phyloP scores from a whole-genome alignment of 2,329 filamentous ascomycete species.

The Pyricularia sp. region DNA sequence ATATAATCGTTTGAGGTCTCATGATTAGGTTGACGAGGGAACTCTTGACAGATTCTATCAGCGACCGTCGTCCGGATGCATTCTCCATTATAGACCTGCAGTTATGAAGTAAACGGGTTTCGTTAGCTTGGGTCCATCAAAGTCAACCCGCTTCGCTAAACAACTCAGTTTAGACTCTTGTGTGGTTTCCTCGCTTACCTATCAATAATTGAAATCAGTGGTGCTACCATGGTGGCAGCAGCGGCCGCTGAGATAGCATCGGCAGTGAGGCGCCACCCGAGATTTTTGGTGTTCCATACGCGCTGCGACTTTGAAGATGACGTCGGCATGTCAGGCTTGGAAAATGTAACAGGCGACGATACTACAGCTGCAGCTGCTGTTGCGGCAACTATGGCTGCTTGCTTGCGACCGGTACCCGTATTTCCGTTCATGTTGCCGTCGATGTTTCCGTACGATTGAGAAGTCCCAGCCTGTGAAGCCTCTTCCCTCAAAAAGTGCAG shows the following conservation, averaged over 20 bases:
- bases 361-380: background rate
- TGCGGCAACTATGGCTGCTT: background rate
- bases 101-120: background rate
- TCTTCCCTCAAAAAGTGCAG: background rate
- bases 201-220: constrained; percentile 79
- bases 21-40: constrained; percentile 44
- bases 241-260: constrained; percentile 40
- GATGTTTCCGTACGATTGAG: background rate
- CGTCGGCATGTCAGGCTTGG: constrained; percentile 2
- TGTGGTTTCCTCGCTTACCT: constrained; percentile 34
- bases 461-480: background rate
- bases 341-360: background rate
- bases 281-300: constrained; percentile 10
- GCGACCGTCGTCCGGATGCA: constrained; percentile 53
- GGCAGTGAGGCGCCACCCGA: constrained; percentile 22
- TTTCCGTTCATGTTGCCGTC: background rate
- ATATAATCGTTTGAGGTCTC: constrained; percentile 47
- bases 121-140: background rate
- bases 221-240: constrained; percentile 66
- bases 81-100: constrained; percentile 66
- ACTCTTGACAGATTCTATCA: constrained; percentile 43
- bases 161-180: background rate
- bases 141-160: background rate
- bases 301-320: background rate
- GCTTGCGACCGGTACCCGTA: background rate